Evolutionary conservation across 2,329 filamentous ascomycete genomes (phyloP), one percentile per base, ranked within the genome.

Genomic region (Cladorrhinum sp.): DNA sequence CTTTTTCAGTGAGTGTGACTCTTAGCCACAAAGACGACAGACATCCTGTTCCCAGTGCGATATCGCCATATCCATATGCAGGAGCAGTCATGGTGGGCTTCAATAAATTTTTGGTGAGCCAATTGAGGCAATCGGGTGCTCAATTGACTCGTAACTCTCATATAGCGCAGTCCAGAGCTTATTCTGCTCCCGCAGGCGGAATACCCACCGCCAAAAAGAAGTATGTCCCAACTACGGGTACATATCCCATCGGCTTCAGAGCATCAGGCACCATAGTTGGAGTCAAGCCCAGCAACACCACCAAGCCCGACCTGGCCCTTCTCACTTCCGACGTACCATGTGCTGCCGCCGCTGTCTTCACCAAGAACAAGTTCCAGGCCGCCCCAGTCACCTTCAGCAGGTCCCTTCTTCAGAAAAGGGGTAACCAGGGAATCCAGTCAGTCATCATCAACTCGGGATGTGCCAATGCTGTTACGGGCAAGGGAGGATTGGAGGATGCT

Each of bases 311-410:
- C 74, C 84, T 99, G 54, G 92, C 93, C 36, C 83, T 99, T 66
- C 84, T 99, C 65, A 87, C 89, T 18, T 98, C 95, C 6, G 91
- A 96, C 69, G 82, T 82, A 56, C 92, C 93, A 58, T 97, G 92
- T 75, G 84, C 91, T 6, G 93, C 89, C 9, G 92, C 93, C 0
- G 95, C 92, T 6, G 93, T 98, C 50, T 97, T 98, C 78, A 99
- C 95, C 58, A 96, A 92, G 76, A 99, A 99, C 79, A 93, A 93
- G 75, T 99, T 99, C 78, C 93, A 97, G 76, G 95, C 95, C 18
- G 95, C 95, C 10, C 95, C 95, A 4, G 93, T 99, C 50, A 92
- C 91, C 27, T 90, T 96, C 63, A 93, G 90, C 74, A 83, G 87
- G 65, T 81, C 88, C 60, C 85, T 93, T 62, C 78, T 96, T 36